Conservation (phyloP, 78 protist species). For the Emiliania huxleyi region DNA sequence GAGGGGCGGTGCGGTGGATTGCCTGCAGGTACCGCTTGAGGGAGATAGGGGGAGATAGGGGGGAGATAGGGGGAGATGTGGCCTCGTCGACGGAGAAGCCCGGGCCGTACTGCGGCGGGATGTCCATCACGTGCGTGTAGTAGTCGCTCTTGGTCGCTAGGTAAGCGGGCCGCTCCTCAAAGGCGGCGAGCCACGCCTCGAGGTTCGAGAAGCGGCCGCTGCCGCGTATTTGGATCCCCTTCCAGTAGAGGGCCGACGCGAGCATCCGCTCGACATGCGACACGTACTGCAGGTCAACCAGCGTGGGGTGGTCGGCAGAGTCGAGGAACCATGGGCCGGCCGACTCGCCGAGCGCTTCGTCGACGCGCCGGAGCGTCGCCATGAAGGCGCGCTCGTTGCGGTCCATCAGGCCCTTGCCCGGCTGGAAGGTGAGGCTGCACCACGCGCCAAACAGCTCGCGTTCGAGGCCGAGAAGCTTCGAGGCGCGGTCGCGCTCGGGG, state of each 20-base stretch:
- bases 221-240: neutral
- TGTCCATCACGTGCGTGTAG: constrained; percentile 53
- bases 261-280: constrained; percentile 52
- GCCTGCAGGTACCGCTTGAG: too few relatives aligned
- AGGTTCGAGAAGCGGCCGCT: neutral
- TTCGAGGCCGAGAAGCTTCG: neutral
- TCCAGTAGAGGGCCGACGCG: constrained; percentile 27
- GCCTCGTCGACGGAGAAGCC: neutral
- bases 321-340: constrained; percentile 47
- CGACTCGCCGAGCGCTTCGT: neutral
- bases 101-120: constrained; percentile 44
- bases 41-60: too few relatives aligned
- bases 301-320: constrained; percentile 26
- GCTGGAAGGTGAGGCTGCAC: constrained; percentile 25
- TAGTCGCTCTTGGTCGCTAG: constrained; percentile 45
- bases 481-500: neutral
- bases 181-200: constrained; percentile 30
- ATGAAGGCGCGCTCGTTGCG: neutral
- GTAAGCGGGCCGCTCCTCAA: constrained; percentile 31
- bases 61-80: too few relatives aligned
- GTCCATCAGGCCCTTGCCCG: neutral
- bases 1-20: too few relatives aligned
- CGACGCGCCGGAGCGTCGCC: neutral
- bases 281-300: constrained; percentile 55
- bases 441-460: constrained; percentile 35